These are phyloP conservation scores for Amauroascus verrucosus DNA, from an alignment of 2,329 filamentous ascomycete species.

Conservation along the genomic window DNA sequence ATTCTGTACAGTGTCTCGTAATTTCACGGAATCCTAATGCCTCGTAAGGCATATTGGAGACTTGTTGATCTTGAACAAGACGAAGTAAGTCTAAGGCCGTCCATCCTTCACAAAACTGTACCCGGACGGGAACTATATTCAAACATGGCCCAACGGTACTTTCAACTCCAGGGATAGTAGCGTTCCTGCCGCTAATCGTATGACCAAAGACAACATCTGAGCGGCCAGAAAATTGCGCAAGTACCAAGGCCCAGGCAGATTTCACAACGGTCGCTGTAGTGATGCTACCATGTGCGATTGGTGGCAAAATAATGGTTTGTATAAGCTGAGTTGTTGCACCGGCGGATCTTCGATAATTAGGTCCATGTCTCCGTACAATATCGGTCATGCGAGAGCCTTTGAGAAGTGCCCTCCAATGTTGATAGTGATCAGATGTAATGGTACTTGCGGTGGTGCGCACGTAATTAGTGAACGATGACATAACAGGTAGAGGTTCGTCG, in stretches of 20 bases:
- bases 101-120: conserved; percentile 45
- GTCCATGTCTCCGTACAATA: conserved; percentile 26
- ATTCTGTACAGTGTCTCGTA: conserved; percentile 34
- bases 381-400: conserved; percentile 44
- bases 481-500: conserved; percentile 28
- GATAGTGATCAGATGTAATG: conserved; percentile 40
- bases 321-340: conserved; percentile 30
- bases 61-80: conserved; percentile 48
- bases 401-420: conserved; percentile 54
- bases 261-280: conserved; percentile 57
- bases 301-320: conserved; percentile 30
- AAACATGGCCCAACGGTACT: conserved; percentile 55
- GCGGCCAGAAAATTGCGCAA: conserved; percentile 45
- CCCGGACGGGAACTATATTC: conserved; percentile 56
- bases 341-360: conserved; percentile 29
- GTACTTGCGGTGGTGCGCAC: conserved; percentile 33
- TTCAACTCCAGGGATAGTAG: conserved; percentile 46
- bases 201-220: conserved; percentile 56
- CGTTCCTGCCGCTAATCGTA: conserved; percentile 55
- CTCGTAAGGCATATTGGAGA: conserved; percentile 47
- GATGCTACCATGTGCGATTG: conserved; percentile 44
- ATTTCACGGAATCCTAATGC: conserved; percentile 48
- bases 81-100: conserved; percentile 45
- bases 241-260: conserved; percentile 54
- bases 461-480: conserved; percentile 40